Evolutionary conservation across 768 basidiomycete genomes (phyloP), one percentile per base, ranked within the genome.

Genomic region (Cyclocybe cylindracea): DNA sequence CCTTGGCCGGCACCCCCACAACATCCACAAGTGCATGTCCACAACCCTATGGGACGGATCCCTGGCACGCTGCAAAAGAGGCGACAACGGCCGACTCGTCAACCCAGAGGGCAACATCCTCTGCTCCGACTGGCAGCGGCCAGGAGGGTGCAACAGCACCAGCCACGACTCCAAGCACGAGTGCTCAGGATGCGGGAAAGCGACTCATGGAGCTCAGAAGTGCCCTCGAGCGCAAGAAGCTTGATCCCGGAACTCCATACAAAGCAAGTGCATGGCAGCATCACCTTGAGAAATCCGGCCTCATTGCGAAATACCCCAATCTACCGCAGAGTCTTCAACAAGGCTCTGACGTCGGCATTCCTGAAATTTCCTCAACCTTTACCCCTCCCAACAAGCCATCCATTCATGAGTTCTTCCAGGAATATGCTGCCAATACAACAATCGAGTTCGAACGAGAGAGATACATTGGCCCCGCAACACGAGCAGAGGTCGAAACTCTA

Each of bases 151-250:
- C 58, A 31, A 18, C 2, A 53, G 38, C 34, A 53, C 35, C 10
- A 48, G 48, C 4, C 68, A 72, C 55, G 43, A 57, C 11, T 40
- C 55, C 18, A 44, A 46, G 0, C 77, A 79, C 62, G 47, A 68
- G 10, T 79, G 77, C 63, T 78, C 76, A 0, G 76, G 78, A 4
- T 78, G 78, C 44, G 70, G 73, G 31, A 46, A 56, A 0, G 4
- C 57, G 37, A 41, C 38, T 36, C 75, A 80, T 39, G 67, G 78
- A 24, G 76, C 78, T 61, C 62, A 71, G 42, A 37, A 24, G 1
- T 80, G 78, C 55, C 63, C 69, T 74, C 64, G 48, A 44, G 67
- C 65, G 10, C 3, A 24, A 2, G 5, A 24, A 24, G 24, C 24
- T 24, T 24, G 5, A 24, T 24, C 3, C 24, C 2, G 24, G 24